phyloP scores from a whole-genome alignment of 2,329 filamentous ascomycete species.

The Zymoseptoria brevis region DNA sequence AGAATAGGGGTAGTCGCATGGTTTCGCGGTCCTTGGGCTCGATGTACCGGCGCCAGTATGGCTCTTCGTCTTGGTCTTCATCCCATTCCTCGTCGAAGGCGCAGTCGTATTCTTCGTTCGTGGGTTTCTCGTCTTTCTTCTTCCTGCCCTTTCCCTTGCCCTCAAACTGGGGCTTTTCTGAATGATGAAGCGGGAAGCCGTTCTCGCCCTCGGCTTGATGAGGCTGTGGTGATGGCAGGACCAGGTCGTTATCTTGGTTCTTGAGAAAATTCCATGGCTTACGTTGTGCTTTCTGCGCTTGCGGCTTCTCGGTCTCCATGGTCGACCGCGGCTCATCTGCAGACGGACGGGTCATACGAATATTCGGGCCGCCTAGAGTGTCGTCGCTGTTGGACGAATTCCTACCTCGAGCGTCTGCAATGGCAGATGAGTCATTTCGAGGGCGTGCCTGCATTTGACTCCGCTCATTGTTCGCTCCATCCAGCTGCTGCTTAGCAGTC shows the following conservation, averaged over 20 bases:
- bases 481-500: background rate
- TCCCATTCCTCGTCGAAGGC: slow-evolving; percentile 57
- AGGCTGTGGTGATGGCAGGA: slow-evolving; percentile 40
- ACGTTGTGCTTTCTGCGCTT: slow-evolving; percentile 8
- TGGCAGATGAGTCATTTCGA: background rate
- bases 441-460: background rate
- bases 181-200: slow-evolving; percentile 19
- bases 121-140: slow-evolving; percentile 15
- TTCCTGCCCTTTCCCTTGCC: slow-evolving; percentile 1
- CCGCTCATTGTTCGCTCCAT: background rate
- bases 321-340: slow-evolving; percentile 12
- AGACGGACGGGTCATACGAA: slow-evolving; percentile 15
- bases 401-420: background rate
- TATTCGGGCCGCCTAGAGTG: slow-evolving; percentile 8
- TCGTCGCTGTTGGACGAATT: slow-evolving; percentile 12
- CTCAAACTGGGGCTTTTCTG: slow-evolving; percentile 3
- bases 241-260: slow-evolving; percentile 25
- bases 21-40: slow-evolving; percentile 76
- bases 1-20: slow-evolving; percentile 62
- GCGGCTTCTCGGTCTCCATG: slow-evolving; percentile 27
- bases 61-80: slow-evolving; percentile 55
- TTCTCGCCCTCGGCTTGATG: slow-evolving; percentile 28
- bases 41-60: slow-evolving; percentile 76
- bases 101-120: slow-evolving; percentile 46
- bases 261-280: slow-evolving; percentile 29